phyloP scores from a whole-genome alignment of 2,329 filamentous ascomycete species.

The Aspergillus nomiae region DNA sequence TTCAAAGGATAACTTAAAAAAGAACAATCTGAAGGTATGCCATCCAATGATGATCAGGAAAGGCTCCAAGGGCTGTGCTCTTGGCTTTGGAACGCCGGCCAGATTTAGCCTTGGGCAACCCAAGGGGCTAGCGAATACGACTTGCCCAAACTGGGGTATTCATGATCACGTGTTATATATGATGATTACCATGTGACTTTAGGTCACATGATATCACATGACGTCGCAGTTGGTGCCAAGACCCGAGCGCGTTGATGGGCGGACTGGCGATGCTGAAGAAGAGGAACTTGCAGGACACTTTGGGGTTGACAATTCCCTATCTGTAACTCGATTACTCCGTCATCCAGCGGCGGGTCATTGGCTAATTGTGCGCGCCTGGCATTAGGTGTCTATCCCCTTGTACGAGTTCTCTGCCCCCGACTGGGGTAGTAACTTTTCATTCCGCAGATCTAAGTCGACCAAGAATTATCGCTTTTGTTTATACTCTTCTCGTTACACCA shows the following conservation, averaged over 20 bases:
- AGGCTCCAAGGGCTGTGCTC: slow-evolving; percentile 4
- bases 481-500: slow-evolving; percentile 6
- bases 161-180: too few relatives aligned
- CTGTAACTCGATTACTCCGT: neutral
- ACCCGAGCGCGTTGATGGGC: slow-evolving; percentile 17
- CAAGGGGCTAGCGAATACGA: slow-evolving; percentile 17
- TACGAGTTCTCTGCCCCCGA: neutral
- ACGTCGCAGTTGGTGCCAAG: slow-evolving; percentile 15
- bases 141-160: neutral
- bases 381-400: neutral
- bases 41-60: neutral
- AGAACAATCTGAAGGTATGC: neutral
- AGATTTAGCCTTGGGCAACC: slow-evolving; percentile 10
- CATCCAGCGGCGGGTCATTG: neutral
- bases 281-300: slow-evolving; percentile 1
- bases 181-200: neutral
- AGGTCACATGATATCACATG: slow-evolving; percentile 20
- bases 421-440: neutral
- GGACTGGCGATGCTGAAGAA: slow-evolving; percentile 3
- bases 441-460: neutral
- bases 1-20: neutral
- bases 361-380: neutral
- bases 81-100: neutral
- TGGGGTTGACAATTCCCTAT: neutral
- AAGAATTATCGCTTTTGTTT: slow-evolving; percentile 12